phyloP scores from a whole-genome alignment of 495 filamentous ascomycete species.

The Penicillium dipodomyicola region DNA sequence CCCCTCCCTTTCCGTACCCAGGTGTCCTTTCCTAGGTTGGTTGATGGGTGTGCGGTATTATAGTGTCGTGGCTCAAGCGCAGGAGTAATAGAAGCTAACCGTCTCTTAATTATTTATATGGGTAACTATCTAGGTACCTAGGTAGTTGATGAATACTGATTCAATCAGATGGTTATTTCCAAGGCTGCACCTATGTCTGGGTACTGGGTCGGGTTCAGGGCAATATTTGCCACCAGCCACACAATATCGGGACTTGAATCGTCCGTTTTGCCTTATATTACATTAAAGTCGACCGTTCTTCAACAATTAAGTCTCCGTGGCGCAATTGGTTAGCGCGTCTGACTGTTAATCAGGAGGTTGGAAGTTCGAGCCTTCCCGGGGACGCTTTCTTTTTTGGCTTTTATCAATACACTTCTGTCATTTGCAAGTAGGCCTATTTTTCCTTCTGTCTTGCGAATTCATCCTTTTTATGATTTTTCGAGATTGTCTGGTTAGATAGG shows the following conservation, averaged over 20 bases:
- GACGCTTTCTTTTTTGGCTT: slow-evolving; percentile 17
- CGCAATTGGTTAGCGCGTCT: slow-evolving; percentile 49
- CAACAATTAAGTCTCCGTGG: slow-evolving; percentile 34
- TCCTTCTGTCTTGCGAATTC: background rate
- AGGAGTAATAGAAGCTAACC: background rate
- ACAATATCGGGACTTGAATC: no score
- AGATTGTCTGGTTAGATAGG: background rate
- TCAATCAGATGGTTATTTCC: background rate
- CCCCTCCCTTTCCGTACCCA: background rate
- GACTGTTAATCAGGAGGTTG: slow-evolving; percentile 52
- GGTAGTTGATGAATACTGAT: background rate
- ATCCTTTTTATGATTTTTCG: background rate
- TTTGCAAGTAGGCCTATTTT: background rate
- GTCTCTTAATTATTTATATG: background rate
- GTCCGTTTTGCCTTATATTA: background rate
- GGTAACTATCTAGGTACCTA: no score
- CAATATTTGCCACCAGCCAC: no score
- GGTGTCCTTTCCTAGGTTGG: background rate
- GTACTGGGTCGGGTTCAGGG: no score
- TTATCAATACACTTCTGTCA: background rate
- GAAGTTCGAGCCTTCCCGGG: slow-evolving; percentile 48
- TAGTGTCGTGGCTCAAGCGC: background rate
- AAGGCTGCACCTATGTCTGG: no score
- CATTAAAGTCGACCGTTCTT: background rate
- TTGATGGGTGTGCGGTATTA: background rate